Evolutionary conservation across 2,329 filamentous ascomycete species (phyloP), one percentile per base, ranked within the genome.

Genomic region (Penicillium sp.): DNA sequence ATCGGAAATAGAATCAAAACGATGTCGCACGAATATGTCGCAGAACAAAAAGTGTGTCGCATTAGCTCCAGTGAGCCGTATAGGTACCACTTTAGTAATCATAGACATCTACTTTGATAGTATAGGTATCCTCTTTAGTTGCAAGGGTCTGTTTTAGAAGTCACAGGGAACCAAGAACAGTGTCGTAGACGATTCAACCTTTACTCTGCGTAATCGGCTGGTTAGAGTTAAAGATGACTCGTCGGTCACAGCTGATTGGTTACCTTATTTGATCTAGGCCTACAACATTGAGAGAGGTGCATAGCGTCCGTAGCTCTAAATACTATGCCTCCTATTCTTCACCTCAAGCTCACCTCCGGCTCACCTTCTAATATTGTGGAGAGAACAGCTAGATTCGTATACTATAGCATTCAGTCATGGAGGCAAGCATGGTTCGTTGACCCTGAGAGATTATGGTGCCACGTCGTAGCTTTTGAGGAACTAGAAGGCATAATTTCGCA

Each of bases 71-170:
- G 26, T 51, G 26, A 33, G 6, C 28, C 46, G 28, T 35, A 1
- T 35, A 51, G 26, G 28, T 35, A 51, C 28, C 26, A 7, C 48
- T 51, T 51, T 51, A 35, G 48, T 51, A 35, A 51, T 51, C 16
- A 51, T 4, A 51, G 48, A n/a, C 48, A 35, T 51, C 48, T 8
- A 49, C 26, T 49, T 49, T n/a, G 46, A n/a, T 49, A 49, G 37
- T 40, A 40, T 40, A 19, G 7, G 40, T 43, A 43, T 43, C 40
- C 40, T 2, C 19, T 43, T 43, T 43, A 7, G 40, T 43, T 43
- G n/a, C 19, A 42, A 8, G 40, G n/a, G 40, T 22, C 40, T 19
- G 40, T 43, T 43, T 43, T 43, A 4, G 40, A 43, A 43, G n/a
- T 43, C 40, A 8, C 40, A 43, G 19, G n/a, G 40, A 8, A 22